Percentiles rank a stretch among this genome's conserved stretches.
Evolutionary conservation across 2,329 filamentous ascomycete species (phyloP).

Genomic region (Aureobasidium sp.): DNA sequence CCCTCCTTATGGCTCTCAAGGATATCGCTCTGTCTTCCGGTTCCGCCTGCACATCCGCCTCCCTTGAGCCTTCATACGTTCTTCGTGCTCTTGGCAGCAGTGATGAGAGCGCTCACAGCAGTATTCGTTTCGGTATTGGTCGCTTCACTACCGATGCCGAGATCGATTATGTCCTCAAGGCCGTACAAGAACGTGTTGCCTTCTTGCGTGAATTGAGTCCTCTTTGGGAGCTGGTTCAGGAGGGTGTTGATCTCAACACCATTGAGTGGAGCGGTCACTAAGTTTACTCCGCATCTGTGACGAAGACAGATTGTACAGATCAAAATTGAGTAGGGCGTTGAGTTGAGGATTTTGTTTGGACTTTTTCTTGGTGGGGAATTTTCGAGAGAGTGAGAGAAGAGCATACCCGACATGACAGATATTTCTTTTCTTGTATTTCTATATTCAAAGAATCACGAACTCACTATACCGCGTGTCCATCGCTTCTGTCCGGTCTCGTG

Average conservation of each 20-base stretch:
- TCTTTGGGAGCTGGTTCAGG: constrained; percentile 95
- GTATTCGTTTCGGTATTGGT: constrained; percentile 94
- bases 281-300: constrained; percentile 20
- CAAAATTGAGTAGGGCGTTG: neutral
- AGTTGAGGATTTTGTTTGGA: neutral
- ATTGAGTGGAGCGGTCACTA: constrained; percentile 98
- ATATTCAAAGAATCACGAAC: neutral
- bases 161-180: constrained; percentile 96
- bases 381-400: neutral
- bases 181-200: constrained; percentile 79
- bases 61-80: constrained; percentile 92
- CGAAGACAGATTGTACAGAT: neutral
- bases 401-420: constrained; percentile 2
- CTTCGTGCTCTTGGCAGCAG: constrained; percentile 89
- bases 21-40: constrained; percentile 96
- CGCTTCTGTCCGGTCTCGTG: too few species aligned
- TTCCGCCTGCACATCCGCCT: constrained; percentile 94
- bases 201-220: constrained; percentile 94
- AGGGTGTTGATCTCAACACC: constrained; percentile 88
- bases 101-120: constrained; percentile 95
- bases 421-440: neutral
- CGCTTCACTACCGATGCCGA: constrained; percentile 92
- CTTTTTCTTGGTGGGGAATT: neutral
- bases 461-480: too few species aligned
- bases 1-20: constrained; percentile 94